A percentile compares a stretch with the other conserved stretches of the same genome.
Conservation (phyloP, 169 alveolate species). For the Eimeria acervulina region DNA sequence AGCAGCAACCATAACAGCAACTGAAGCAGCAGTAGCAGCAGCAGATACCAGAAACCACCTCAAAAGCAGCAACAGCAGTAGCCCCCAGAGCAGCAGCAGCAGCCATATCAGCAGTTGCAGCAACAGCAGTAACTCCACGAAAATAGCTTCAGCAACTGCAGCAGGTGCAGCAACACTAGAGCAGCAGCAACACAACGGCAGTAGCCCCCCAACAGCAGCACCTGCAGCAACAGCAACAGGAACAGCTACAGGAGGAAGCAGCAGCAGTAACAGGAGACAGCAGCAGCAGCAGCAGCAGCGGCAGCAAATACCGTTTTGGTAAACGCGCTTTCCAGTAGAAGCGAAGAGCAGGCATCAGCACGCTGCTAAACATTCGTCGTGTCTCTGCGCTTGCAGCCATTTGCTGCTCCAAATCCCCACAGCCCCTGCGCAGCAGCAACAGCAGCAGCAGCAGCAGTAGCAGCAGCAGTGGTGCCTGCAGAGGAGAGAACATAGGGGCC, state of each 20-base stretch:
- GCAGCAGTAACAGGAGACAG: neutral
- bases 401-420: neutral
- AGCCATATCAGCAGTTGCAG: neutral
- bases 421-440: neutral
- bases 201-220: neutral
- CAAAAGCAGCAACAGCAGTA: too few relatives aligned
- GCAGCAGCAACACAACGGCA: too few relatives aligned
- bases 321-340: conserved; percentile 46
- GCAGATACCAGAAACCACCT: too few relatives aligned
- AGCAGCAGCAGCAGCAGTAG: conserved; percentile 58
- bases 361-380: conserved; percentile 52
- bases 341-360: conserved; percentile 37
- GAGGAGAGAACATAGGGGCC: neutral
- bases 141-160: neutral
- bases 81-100: neutral
- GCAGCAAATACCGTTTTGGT: conserved; percentile 46
- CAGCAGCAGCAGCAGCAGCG: conserved; percentile 54
- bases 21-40: too few relatives aligned
- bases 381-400: conserved; percentile 54
- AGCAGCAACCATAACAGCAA: neutral
- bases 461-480: conserved; percentile 33
- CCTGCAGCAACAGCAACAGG: neutral
- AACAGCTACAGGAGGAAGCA: neutral
- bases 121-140: neutral
- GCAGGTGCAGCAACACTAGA: too few relatives aligned